Evolutionary conservation across 768 basidiomycete genomes (phyloP).

Genomic region (Boletus patriciae): DNA sequence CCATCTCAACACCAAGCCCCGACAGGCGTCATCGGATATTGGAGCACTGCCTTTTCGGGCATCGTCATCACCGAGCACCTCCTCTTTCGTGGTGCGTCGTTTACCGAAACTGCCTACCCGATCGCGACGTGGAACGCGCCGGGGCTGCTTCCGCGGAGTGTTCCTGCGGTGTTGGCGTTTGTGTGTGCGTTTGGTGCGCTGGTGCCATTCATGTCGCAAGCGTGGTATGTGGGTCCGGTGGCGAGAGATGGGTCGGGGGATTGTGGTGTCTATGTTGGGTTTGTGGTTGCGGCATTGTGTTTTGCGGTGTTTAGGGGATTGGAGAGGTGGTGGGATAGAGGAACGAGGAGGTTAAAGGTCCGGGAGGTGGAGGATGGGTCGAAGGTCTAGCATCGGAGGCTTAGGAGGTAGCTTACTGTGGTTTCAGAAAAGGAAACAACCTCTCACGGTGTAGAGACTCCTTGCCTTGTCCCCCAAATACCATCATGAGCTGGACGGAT

Average conservation of each 20-base stretch:
- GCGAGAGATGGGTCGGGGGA: constrained; percentile 47
- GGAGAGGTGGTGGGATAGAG: constrained; percentile 24
- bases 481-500: not conserved
- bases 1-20: constrained; percentile 17
- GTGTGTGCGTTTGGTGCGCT: constrained; percentile 40
- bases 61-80: constrained; percentile 47
- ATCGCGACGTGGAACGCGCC: constrained; percentile 38
- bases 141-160: constrained; percentile 39
- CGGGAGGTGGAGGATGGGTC: not conserved
- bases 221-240: constrained; percentile 52
- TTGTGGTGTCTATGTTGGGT: constrained; percentile 46
- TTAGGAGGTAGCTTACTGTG: no score
- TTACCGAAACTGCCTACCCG: constrained; percentile 37
- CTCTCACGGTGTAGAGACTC: not conserved
- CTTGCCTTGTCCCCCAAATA: not conserved
- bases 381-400: not conserved
- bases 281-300: constrained; percentile 31
- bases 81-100: constrained; percentile 40
- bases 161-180: constrained; percentile 43
- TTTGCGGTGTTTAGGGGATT: constrained; percentile 33
- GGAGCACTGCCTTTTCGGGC: constrained; percentile 37
- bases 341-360: not conserved
- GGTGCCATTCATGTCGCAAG: constrained; percentile 52
- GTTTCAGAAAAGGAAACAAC: not conserved
- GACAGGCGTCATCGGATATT: constrained; percentile 47